Conservation (phyloP, 768 basidiomycete species). For the Russula virescens region DNA sequence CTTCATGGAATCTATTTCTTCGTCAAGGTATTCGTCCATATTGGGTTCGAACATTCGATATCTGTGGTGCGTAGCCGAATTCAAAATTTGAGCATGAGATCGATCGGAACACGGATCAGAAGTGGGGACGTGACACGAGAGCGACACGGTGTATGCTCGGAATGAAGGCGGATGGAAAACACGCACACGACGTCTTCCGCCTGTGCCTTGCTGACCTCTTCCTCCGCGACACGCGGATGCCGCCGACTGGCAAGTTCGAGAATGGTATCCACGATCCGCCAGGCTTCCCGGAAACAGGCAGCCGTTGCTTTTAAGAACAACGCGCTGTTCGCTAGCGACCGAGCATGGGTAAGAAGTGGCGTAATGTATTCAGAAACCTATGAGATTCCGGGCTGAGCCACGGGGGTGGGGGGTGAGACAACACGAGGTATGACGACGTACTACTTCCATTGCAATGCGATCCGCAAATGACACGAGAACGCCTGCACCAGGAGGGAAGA, state of each 20-base stretch:
- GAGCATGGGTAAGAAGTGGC: constrained; percentile 67
- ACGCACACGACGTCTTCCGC: constrained; percentile 84
- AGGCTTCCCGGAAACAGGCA: constrained; percentile 84
- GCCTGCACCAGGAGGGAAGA: constrained; percentile 77
- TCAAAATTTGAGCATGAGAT: neutral
- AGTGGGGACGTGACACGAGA: neutral
- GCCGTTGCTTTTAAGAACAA: constrained; percentile 80
- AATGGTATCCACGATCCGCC: constrained; percentile 77
- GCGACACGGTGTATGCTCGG: constrained; percentile 4
- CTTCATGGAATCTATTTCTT: constrained; percentile 83
- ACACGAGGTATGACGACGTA: constrained; percentile 33
- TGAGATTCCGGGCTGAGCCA: constrained; percentile 1
- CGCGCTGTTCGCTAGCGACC: constrained; percentile 57
- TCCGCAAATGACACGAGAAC: constrained; percentile 82
- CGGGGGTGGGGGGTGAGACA: neutral
- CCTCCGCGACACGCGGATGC: constrained; percentile 27
- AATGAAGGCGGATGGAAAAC: neutral
- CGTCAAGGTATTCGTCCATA: constrained; percentile 97
- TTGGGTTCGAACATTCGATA: constrained; percentile 93
- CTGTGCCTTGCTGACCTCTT: constrained; percentile 42
- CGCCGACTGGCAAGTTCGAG: constrained; percentile 43
- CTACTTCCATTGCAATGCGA: constrained; percentile 78
- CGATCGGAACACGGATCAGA: constrained; percentile 10
- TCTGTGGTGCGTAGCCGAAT: constrained; percentile 36
- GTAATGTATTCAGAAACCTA: constrained; percentile 86